Conservation (phyloP, 2,329 filamentous ascomycete genomes). For the Fusarium sp. region DNA sequence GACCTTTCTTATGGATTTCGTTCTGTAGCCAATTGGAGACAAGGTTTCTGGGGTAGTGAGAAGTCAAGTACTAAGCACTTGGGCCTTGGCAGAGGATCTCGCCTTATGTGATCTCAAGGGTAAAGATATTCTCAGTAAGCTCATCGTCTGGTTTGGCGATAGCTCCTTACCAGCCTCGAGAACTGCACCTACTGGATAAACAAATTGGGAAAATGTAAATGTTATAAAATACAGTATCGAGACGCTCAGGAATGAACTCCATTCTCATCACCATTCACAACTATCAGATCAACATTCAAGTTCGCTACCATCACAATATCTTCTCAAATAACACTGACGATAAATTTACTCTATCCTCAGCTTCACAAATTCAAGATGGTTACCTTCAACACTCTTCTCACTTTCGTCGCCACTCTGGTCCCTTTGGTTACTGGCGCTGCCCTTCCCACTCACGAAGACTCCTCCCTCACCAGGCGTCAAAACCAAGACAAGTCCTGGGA, state of each 20-base stretch:
- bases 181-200: accelerated
- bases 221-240: accelerated
- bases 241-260: background rate
- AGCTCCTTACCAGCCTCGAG: accelerated
- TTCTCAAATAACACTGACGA: accelerated
- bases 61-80: background rate
- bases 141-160: background rate
- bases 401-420: accelerated
- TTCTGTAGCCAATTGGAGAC: background rate
- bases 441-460: background rate
- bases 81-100: background rate
- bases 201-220: accelerated
- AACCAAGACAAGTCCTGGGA: background rate
- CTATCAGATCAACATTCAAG: background rate
- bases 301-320: accelerated
- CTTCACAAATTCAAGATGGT: background rate
- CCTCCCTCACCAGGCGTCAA: background rate
- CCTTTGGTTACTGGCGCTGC: background rate
- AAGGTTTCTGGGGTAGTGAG: background rate
- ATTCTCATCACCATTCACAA: background rate
- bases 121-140: background rate
- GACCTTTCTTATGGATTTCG: background rate
- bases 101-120: background rate
- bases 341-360: background rate
- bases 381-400: background rate